Evolutionary conservation across 2,329 filamentous ascomycete species (phyloP), one percentile per base, ranked within the genome.

Genomic region (Ceratocystis ficicola): DNA sequence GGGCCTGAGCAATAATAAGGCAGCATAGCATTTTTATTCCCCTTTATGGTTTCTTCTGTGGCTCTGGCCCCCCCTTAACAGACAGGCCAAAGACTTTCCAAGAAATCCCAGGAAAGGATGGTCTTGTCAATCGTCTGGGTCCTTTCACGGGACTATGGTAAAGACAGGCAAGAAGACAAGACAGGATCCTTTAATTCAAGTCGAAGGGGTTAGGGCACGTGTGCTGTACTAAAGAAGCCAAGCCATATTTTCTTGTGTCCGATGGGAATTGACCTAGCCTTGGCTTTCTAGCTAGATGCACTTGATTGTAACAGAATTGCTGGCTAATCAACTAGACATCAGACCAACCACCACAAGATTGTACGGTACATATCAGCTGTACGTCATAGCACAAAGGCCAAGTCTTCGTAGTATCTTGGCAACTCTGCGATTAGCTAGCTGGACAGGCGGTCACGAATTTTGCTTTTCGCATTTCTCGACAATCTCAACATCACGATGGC

Each of bases 161-260:
- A 32, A 59, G 12, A 41, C 10, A 41, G 36, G 36, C 10, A 41
- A 41, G 36, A 41, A 41, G 36, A 15, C 36, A 41, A 15, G 25
- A 36, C 55, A 59, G 28, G 15, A 36, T 32, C 55, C 28, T 59
- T 59, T 59, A 59, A 59, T 59, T 59, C 55, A 59, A 59, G 17
- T 59, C 2, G n/a, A 7, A 59, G 55, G 28, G 12, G 28, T 41
- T 41, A 41, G 36, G 36, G 36, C 36, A 41, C 36, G 36, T 41
- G 36, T 41, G 36, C 36, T 41, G 30, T 32, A 41, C 10, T 12
- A 41, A 41, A 41, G 10, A 41, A 41, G 36, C 36, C 25, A 25
- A 59, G 55, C 15, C 55, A 36, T 30, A 7, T 59, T 28, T 36
- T 28, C 28, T 36, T 32, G 17, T 20, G 55, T 59, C 52, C 17